phyloP scores from a whole-genome alignment of 805 yeast species.

The Saturnispora saitoi region DNA sequence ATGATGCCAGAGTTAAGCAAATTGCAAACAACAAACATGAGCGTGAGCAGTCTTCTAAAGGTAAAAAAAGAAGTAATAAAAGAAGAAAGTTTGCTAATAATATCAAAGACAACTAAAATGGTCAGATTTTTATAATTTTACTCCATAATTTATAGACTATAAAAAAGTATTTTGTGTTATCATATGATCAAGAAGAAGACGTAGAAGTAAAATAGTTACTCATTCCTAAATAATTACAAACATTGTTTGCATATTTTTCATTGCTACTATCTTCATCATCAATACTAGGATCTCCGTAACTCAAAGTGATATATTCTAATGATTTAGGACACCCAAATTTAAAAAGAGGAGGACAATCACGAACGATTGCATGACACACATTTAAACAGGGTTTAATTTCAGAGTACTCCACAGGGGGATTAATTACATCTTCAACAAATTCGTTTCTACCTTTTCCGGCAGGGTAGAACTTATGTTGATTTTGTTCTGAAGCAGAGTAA shows the following conservation, averaged over 20 bases:
- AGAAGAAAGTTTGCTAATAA: neutral
- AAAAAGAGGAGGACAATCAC: constrained; percentile 76
- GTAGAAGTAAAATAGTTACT: neutral
- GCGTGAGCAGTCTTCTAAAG: neutral
- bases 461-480: constrained; percentile 39
- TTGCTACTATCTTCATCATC: neutral
- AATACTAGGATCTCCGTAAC: constrained; percentile 31
- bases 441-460: constrained; percentile 50
- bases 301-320: constrained; percentile 28
- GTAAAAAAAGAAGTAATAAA: neutral
- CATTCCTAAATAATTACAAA: constrained; percentile 1
- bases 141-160: neutral
- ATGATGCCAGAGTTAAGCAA: constrained; percentile 4
- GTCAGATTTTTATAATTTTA: neutral
- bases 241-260: neutral
- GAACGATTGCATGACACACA: constrained; percentile 67
- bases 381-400: constrained; percentile 85
- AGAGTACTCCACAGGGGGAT: constrained; percentile 50
- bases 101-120: neutral
- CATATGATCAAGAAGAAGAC: neutral
- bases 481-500: constrained; percentile 30
- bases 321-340: constrained; percentile 64
- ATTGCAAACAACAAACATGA: constrained; percentile 3
- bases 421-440: constrained; percentile 43
- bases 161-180: neutral